Evolutionary conservation across 1,139 yeast genomes (phyloP).

Genomic region (Williopsis jadinii): DNA sequence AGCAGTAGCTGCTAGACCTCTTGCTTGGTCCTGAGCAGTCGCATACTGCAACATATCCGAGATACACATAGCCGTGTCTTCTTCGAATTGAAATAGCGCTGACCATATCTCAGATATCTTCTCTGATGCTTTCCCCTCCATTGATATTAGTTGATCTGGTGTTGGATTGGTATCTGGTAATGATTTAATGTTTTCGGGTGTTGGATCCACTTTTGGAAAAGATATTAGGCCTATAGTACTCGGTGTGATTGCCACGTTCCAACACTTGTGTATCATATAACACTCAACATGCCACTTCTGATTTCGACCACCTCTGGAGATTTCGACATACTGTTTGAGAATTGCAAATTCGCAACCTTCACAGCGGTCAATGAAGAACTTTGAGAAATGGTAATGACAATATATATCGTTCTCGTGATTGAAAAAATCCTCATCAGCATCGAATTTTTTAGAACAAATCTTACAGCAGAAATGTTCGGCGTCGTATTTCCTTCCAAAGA

Average conservation of each 20-base stretch:
- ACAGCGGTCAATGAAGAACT: conserved; percentile 78
- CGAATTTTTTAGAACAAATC: conserved; percentile 81
- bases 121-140: conserved; percentile 62
- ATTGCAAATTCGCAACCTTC: conserved; percentile 92
- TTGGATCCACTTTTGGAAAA: conserved; percentile 25
- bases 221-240: conserved; percentile 52
- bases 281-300: conserved; percentile 99
- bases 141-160: conserved; percentile 43
- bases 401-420: conserved; percentile 79
- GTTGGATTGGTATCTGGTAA: conserved; percentile 29
- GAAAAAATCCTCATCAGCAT: conserved; percentile 87
- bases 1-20: conserved; percentile 71
- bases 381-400: conserved; percentile 89
- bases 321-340: conserved; percentile 88
- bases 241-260: conserved; percentile 82
- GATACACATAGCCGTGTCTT: conserved; percentile 84
- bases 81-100: conserved; percentile 83
- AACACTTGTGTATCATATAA: conserved; percentile 93
- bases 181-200: conserved; percentile 18
- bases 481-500: conserved; percentile 87
- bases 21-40: conserved; percentile 63
- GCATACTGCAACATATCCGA: conserved; percentile 89
- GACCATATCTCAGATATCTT: conserved; percentile 83
- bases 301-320: conserved; percentile 85
- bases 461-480: conserved; percentile 93